Percentiles rank a stretch among this genome's conserved stretches.
These are phyloP conservation scores for Crithidia brevicula DNA, from an alignment of 208 protist genomes.

Conservation along the genomic window DNA sequence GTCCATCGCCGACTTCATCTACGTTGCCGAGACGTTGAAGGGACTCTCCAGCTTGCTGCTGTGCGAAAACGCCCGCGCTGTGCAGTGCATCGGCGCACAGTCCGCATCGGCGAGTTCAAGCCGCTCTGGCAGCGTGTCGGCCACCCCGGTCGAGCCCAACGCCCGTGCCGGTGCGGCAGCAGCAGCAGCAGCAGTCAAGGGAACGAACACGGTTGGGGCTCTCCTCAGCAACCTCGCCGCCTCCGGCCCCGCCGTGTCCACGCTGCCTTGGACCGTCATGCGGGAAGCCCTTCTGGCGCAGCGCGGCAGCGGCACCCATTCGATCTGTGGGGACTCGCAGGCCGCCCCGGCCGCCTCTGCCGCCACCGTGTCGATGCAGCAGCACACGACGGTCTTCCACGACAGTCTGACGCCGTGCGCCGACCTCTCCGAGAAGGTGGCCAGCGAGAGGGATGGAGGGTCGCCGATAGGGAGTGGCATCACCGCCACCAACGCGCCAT, in stretches of 20 bases:
- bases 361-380: not conserved
- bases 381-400: not conserved
- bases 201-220: not conserved
- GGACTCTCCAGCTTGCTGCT: slow-evolving; percentile 11
- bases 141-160: no score
- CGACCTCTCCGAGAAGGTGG: not conserved
- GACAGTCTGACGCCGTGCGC: not conserved
- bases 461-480: not conserved
- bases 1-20: slow-evolving; percentile 20
- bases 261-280: slow-evolving; percentile 16
- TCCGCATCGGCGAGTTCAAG: no score
- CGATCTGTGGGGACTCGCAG: slow-evolving; percentile 1
- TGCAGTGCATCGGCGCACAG: slow-evolving; percentile 3
- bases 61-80: not conserved
- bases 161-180: no score
- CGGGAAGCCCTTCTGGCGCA: slow-evolving; percentile 9
- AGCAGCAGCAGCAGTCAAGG: no score
- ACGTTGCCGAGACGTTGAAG: slow-evolving; percentile 22
- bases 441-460: not conserved
- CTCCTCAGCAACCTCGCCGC: not conserved
- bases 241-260: not conserved
- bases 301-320: not conserved
- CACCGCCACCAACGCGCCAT: no score
- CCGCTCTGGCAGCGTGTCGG: no score
- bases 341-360: no score